Evolutionary conservation across 495 filamentous ascomycete species (phyloP).

Genomic region (Letharia columbiana): DNA sequence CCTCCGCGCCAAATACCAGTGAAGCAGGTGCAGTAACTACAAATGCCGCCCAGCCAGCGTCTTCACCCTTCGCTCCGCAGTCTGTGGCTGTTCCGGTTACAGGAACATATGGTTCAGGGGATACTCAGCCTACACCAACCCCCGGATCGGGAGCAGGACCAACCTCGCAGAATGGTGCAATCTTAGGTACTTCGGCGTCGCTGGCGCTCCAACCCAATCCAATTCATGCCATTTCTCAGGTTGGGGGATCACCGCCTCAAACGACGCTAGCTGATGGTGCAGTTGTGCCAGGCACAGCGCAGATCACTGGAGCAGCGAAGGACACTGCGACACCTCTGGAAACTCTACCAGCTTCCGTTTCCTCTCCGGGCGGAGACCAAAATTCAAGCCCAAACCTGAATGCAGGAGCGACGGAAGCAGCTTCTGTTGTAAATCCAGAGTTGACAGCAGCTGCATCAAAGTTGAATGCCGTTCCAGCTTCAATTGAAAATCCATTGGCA

Average conservation of each 20-base stretch:
- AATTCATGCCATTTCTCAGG: background rate
- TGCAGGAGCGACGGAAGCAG: background rate
- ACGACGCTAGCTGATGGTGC: background rate
- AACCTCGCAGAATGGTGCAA: background rate
- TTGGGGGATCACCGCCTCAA: background rate
- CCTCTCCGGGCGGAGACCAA: background rate
- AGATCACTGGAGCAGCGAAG: background rate
- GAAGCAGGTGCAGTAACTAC: background rate
- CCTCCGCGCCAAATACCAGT: background rate
- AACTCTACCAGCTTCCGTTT: background rate
- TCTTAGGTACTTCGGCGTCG: background rate
- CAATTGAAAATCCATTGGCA: background rate
- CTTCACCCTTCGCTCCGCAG: background rate
- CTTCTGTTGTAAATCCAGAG: background rate
- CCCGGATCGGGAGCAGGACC: background rate
- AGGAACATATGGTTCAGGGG: background rate
- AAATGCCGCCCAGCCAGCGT: background rate
- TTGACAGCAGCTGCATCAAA: conserved; percentile 1
- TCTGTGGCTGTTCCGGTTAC: background rate
- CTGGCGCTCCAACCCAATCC: background rate
- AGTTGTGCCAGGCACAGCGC: conserved; percentile 2
- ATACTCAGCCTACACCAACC: background rate
- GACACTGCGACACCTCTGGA: background rate
- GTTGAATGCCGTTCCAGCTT: background rate
- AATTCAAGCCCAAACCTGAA: background rate